Evolutionary conservation across 2,329 filamentous ascomycete species (phyloP), one percentile per base, ranked within the genome.

Genomic region (Diaporthe sp.): DNA sequence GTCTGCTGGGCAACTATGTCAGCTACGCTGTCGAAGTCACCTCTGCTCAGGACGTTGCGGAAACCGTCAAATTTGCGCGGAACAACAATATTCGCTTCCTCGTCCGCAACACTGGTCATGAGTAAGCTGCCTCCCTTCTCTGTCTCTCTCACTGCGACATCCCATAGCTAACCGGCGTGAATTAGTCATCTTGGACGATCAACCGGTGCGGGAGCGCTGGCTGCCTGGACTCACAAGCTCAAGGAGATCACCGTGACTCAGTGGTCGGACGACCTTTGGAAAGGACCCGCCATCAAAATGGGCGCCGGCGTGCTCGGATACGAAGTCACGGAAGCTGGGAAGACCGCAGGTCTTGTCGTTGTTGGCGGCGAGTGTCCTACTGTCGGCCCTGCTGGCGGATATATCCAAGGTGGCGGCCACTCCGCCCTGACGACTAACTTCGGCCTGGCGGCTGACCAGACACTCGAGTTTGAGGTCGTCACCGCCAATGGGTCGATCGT

Each of bases 301-400:
- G 89, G 88, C 1, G 87, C 89, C 15, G 90, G 90, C 74, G 86
- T 91, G 5, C 86, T 90, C 75, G 88, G 86, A 4, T 84, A 83
- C 68, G 89, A 91, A 75, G 81, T 89, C 3, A 89, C 91, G 77
- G 85, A 86, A 44, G 86, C 85, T 55, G 88, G 87, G 2, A 81
- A 86, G 22, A 82, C 85, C 28, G 81, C 86, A 39, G 87, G 86
- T 0, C 83, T 88, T 73, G 67, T 83, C 78, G 80, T 74, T 76
- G 81, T 61, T 72, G 65, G 63, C 2, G 76, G 74, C 34, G 76
- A 77, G 57, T 77, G 76, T 15, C 70, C 77, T 77, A 89, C 86
- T 3, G 88, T 91, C 8, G 89, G 89, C 20, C 81, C 89, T 53
- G 83, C 84, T 20, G 88, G 87, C 61, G 86, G 86, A 15, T 87